Base-by-base conservation (phyloP, 768 basidiomycete species). In the Termitomyces sp. region DNA sequence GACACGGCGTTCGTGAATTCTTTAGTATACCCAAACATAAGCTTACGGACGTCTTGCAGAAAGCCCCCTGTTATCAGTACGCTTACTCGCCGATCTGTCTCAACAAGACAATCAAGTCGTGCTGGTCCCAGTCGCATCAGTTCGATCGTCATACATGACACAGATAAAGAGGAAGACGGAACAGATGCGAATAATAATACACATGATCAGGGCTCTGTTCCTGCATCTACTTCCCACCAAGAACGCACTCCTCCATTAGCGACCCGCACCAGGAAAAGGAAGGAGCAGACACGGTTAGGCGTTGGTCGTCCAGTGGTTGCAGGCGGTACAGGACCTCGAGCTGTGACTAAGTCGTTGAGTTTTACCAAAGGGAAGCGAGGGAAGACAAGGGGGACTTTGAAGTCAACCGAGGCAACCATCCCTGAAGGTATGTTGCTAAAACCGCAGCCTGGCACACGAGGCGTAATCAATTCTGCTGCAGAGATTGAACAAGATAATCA, bases 231-330 rank as follows among this genome's bases (percentile, higher is more conserved):
- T 35, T 50, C 58, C 20, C 58, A 64, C 52, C 61, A 68, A 32
- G 63, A 68, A 57, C 69, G 63, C 29, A 65, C 70, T 11, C 56
- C 65, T 11, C 57, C 57, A 25, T 62, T 66, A 12, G 54, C 51
- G 5, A 69, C 73, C 25, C 80, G 86, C 11, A 81, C 82, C 29
- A 77, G 86, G 53, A 89, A 88, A 63, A 85, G 88, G 12, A 89
- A 85, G 66, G 86, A 89, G 4, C 89, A 89, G 67, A 80, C 77
- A 39, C 76, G 74, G 58, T 75, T 91, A 16, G 90, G 90, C 48
- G 82, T 89, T 13, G 89, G 89, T 2, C 77, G 85, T 60, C 89
- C 89, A 9, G 74, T 76, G 7, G 73, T 75, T 16, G 86, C 79
- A 31, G 89, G 88, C 25, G 88, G 88, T 23, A 69, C 72, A 16